These are phyloP conservation scores for Phytophthora podocarpi DNA, from an alignment of 352 stramenopile genomes.

Conservation along the genomic window DNA sequence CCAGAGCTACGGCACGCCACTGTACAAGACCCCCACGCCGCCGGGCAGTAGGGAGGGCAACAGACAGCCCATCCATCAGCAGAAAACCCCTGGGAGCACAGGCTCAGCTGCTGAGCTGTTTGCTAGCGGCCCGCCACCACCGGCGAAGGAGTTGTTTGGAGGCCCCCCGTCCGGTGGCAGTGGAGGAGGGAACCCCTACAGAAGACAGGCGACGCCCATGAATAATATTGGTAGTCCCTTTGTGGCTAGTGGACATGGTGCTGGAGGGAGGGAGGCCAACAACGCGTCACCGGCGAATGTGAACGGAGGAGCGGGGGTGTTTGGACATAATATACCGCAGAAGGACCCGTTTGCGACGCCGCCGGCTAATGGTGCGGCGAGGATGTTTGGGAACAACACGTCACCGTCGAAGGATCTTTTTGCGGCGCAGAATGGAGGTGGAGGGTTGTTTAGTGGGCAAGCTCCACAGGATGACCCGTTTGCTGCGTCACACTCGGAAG, in stretches of 20 bases:
- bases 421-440: conserved; percentile 7
- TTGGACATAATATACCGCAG: background rate
- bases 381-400: background rate
- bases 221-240: background rate
- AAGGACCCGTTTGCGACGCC: conserved; percentile 16
- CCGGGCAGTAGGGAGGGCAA: too few species aligned
- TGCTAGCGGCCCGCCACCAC: conserved; percentile 19
- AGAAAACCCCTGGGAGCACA: conserved; percentile 14
- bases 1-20: background rate
- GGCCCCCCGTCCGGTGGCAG: conserved; percentile 6
- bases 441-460: background rate
- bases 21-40: conserved; percentile 16
- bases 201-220: conserved; percentile 10
- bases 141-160: conserved; percentile 19
- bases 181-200: conserved; percentile 22
- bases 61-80: conserved; percentile 14
- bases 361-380: conserved; percentile 1
- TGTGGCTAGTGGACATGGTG: background rate
- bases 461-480: conserved; percentile 10
- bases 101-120: conserved; percentile 27
- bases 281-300: background rate
- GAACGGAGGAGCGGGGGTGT: background rate
- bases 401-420: conserved; percentile 10
- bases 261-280: background rate
- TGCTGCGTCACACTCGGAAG: background rate